A percentile compares a stretch with the other conserved stretches of the same genome.
Conservation (phyloP, 2,329 filamentous ascomycete genomes). For the Phaeophleospora eucalypticola region DNA sequence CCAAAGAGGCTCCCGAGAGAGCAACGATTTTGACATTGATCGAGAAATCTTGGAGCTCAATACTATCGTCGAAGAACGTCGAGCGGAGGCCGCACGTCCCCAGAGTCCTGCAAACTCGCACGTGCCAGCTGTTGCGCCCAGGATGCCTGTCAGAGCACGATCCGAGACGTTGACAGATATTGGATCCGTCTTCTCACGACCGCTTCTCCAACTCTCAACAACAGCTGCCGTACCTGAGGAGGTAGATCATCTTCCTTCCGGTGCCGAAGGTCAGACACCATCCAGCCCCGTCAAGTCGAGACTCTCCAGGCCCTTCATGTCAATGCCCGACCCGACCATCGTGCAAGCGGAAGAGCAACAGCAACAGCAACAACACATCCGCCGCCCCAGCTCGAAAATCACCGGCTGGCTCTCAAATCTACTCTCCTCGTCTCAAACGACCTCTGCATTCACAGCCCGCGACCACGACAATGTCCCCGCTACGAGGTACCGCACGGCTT, state of each 20-base stretch:
- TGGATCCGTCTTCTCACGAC: slow-evolving; percentile 44
- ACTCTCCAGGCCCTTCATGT: slow-evolving; percentile 20
- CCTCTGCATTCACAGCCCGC: neutral
- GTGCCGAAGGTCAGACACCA: neutral
- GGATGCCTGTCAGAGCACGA: slow-evolving; percentile 43
- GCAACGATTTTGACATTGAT: slow-evolving; percentile 37
- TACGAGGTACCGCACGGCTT: slow-evolving; percentile 16
- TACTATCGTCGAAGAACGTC: slow-evolving; percentile 46
- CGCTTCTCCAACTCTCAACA: slow-evolving; percentile 23
- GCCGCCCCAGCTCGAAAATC: slow-evolving; percentile 18
- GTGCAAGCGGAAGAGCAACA: slow-evolving; percentile 1
- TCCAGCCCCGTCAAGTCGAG: slow-evolving; percentile 16
- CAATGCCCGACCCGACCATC: slow-evolving; percentile 16
- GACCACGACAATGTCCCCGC: slow-evolving; percentile 2
- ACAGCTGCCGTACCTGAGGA: neutral
- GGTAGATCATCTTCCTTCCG: neutral
- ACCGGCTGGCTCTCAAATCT: slow-evolving; percentile 29
- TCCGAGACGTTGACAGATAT: slow-evolving; percentile 48
- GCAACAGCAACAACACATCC: neutral
- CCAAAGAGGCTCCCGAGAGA: slow-evolving; percentile 21
- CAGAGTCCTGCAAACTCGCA: slow-evolving; percentile 33
- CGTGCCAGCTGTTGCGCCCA: slow-evolving; percentile 45
- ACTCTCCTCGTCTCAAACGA: slow-evolving; percentile 12
- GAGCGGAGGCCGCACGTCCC: slow-evolving; percentile 34
- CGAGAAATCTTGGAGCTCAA: slow-evolving; percentile 47